These are phyloP conservation scores for Euptelea pleiosperma DNA, from an alignment of 164 flowering plant species.

Conservation along the genomic window DNA sequence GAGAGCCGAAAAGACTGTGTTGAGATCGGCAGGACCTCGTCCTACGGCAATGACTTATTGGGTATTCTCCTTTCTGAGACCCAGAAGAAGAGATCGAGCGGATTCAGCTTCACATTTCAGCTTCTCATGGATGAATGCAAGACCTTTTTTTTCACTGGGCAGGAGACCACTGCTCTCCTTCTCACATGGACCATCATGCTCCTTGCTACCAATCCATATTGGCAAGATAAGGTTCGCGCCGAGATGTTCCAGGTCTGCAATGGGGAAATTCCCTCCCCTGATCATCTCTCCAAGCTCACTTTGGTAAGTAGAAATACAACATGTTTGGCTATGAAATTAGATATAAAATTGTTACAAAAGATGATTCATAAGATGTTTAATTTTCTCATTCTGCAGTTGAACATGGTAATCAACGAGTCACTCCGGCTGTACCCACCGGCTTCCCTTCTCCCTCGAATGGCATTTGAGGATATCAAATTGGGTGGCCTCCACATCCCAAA, in stretches of 20 bases:
- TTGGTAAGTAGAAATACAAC: slow-evolving; percentile 37
- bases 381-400: slow-evolving; percentile 56
- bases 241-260: slow-evolving; percentile 65
- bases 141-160: slow-evolving; percentile 94
- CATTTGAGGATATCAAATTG: slow-evolving; percentile 71
- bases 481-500: slow-evolving; percentile 83
- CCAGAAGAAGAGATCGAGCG: slow-evolving; percentile 47
- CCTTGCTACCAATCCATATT: slow-evolving; percentile 77
- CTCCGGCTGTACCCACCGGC: slow-evolving; percentile 91
- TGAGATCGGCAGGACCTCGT: slow-evolving; percentile 64
- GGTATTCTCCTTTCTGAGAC: slow-evolving; percentile 77
- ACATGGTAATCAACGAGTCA: slow-evolving; percentile 88
- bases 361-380: not conserved
- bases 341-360: no score
- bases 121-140: slow-evolving; percentile 93
- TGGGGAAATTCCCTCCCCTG: slow-evolving; percentile 49
- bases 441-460: slow-evolving; percentile 71
- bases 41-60: slow-evolving; percentile 75
- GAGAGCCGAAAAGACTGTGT: slow-evolving; percentile 68
- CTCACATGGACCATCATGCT: slow-evolving; percentile 96
- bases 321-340: no score
- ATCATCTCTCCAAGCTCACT: slow-evolving; percentile 74
- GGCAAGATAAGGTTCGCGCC: slow-evolving; percentile 82
- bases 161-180: slow-evolving; percentile 86
- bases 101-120: slow-evolving; percentile 50